Evolutionary conservation across 208 protist genomes (phyloP).

Genomic region (Leishmania tarentolae): DNA sequence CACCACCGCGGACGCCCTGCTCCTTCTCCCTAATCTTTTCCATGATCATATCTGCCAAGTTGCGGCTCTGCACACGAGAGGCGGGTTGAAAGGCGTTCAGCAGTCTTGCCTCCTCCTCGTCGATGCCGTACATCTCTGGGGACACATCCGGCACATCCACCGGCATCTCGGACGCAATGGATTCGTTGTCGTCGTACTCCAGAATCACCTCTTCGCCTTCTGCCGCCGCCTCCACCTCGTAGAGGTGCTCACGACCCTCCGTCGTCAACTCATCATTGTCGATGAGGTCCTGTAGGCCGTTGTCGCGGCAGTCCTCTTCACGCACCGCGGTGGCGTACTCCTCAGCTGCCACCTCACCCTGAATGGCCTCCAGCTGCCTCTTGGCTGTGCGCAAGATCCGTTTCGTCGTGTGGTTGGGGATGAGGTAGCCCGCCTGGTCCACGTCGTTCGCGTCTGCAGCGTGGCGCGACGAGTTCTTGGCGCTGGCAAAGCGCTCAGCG

Average conservation of each 20-base stretch:
- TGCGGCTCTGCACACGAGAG: slow-evolving; percentile 86
- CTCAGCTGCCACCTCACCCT: slow-evolving; percentile 42
- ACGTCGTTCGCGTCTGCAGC: slow-evolving; percentile 32
- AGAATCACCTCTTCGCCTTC: slow-evolving; percentile 58
- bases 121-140: slow-evolving; percentile 81
- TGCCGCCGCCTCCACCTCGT: slow-evolving; percentile 44
- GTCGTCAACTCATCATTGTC: slow-evolving; percentile 22
- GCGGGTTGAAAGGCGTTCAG: slow-evolving; percentile 88
- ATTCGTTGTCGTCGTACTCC: slow-evolving; percentile 87
- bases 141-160: slow-evolving; percentile 64
- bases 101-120: slow-evolving; percentile 88
- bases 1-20: slow-evolving; percentile 28
- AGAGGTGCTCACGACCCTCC: slow-evolving; percentile 11
- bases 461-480: slow-evolving; percentile 35
- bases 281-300: slow-evolving; percentile 25
- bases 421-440: slow-evolving; percentile 65
- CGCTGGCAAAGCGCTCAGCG: slow-evolving; percentile 79
- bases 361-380: slow-evolving; percentile 69
- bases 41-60: slow-evolving; percentile 92
- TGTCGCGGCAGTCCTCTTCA: background rate
- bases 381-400: slow-evolving; percentile 78
- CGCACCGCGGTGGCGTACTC: slow-evolving; percentile 11
- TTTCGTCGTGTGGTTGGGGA: slow-evolving; percentile 73
- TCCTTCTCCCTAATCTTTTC: slow-evolving; percentile 92
- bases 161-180: slow-evolving; percentile 76